Base-by-base conservation (phyloP, 2,329 filamentous ascomycete species). In the Boeremia lycopersici region DNA sequence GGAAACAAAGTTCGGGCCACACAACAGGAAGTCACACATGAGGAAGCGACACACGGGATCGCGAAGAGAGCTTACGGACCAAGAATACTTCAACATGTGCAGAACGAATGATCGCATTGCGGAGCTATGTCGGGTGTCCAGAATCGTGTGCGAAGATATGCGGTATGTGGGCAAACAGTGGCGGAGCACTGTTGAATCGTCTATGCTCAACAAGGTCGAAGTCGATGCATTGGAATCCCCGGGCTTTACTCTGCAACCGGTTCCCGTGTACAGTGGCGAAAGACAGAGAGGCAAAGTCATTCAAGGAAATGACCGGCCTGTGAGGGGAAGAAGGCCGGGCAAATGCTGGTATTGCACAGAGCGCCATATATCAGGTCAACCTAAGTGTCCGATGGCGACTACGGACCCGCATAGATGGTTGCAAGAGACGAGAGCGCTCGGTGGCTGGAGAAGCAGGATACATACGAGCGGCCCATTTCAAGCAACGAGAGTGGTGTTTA, bases 341-440 rank as follows among this genome's bases (percentile, higher is more conserved):
- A 42, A 42, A 25, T 41, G 19, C 23, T 49, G 39, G 39, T 23
- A 49, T 17, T 49, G 47, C 28, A 42, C 26, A 6, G 33, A 39
- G 44, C 50, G 44, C n/a, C 39, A 53, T 19, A 13, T 12, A 10
- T 25, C 19, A 30, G 44, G 17, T 17, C 8, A 12, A 4, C 11
- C 39, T 33, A 28, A 19, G 31, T 53, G 44, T 39, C 26, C 28
- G 2, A 30, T 19, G 33, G 44, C 44, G 15, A 39, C 10, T 2
- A 13, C 26, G 4, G 13, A 48, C 19, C 26, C 44, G 6, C n/a
- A 29, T 6, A 39, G 7, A 9, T 43, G 39, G 33, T 4, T 48
- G n/a, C 11, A n/a, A 5, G 33, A 39, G 4, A 48, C 38, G 23
- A 38, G 12, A 19, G 7, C 10, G 13, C 12, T 26, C n/a, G 8